Percentiles rank a stretch among this genome's conserved stretches.
phyloP scores from a whole-genome alignment of 441 rosid genomes.

The Croton setiger region DNA sequence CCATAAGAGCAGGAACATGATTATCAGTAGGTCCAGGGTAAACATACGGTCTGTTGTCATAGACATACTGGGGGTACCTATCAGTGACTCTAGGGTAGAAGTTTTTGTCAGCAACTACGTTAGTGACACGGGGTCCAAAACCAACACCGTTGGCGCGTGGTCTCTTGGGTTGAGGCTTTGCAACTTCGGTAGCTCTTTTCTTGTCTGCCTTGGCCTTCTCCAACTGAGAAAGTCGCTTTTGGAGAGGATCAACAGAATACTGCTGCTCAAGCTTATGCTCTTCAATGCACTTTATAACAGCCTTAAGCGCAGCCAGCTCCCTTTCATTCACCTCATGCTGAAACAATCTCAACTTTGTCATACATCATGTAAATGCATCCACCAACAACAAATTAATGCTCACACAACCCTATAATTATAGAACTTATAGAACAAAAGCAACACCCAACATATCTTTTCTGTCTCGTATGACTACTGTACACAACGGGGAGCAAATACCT shows the following conservation, averaged over 20 bases:
- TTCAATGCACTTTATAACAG: conserved; percentile 86
- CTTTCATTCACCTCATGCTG: conserved; percentile 84
- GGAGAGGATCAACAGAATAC: conserved; percentile 68
- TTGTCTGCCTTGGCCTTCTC: conserved; percentile 97
- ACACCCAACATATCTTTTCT: background rate
- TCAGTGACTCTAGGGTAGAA: conserved; percentile 63
- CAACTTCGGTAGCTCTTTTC: conserved; percentile 73
- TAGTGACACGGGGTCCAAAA: conserved; percentile 54
- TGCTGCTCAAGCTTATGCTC: conserved; percentile 91
- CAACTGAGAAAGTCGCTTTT: conserved; percentile 62
- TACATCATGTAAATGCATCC: conserved; percentile 1
- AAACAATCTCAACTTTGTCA: conserved; percentile 9
- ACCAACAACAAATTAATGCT: background rate
- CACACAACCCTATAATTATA: no score
- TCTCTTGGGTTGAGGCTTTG: conserved; percentile 91
- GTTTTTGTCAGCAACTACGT: conserved; percentile 42
- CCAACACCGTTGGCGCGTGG: conserved; percentile 68
- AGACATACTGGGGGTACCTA: conserved; percentile 76
- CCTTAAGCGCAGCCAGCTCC: conserved; percentile 79
- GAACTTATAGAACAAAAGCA: background rate
- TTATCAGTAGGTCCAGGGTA: conserved; percentile 59
- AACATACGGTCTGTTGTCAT: conserved; percentile 71
- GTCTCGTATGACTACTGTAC: background rate
- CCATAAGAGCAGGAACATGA: no score
- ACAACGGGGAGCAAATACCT: background rate